Evolutionary conservation across 2,329 filamentous ascomycete genomes (phyloP).

Genomic region (Colletotrichum melonis): DNA sequence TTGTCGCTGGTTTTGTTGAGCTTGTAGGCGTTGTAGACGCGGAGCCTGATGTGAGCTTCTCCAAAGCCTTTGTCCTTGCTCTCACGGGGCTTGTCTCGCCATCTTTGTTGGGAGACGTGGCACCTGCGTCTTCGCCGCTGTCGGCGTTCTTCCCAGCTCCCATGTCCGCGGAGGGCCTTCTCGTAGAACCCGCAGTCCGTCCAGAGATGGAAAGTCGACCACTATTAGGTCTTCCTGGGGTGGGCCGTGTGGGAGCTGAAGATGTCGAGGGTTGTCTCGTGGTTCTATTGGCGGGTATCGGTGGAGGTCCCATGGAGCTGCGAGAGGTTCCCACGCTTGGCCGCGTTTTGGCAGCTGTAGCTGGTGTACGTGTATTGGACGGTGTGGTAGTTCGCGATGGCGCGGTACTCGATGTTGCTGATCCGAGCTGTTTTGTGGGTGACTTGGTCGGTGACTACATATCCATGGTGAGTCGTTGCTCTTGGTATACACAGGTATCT

Average conservation of each 20-base stretch:
- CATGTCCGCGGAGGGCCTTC: conserved; percentile 60
- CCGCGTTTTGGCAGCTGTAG: conserved; percentile 62
- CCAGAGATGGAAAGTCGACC: conserved; percentile 53
- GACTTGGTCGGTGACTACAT: conserved; percentile 80
- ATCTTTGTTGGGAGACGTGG: conserved; percentile 61
- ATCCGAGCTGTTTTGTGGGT: conserved; percentile 78
- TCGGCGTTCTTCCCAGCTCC: conserved; percentile 52
- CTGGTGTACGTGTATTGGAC: conserved; percentile 61
- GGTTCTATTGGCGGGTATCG: conserved; percentile 56
- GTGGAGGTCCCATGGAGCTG: conserved; percentile 76
- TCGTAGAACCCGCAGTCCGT: conserved; percentile 49
- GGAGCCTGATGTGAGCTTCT: conserved; percentile 58
- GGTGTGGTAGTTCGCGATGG: conserved; percentile 75
- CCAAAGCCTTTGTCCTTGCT: conserved; percentile 62
- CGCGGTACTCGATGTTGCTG: conserved; percentile 64
- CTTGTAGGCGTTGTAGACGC: conserved; percentile 44
- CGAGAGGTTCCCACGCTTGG: conserved; percentile 65
- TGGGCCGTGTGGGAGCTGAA: conserved; percentile 43
- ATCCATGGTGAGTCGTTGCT: conserved; percentile 20
- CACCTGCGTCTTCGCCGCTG: conserved; percentile 48
- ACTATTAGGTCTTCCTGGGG: conserved; percentile 51
- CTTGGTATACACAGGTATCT: neutral
- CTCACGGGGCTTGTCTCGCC: conserved; percentile 64
- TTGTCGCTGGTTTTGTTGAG: conserved; percentile 39
- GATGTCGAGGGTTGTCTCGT: conserved; percentile 58